Evolutionary conservation across 2,329 filamentous ascomycete genomes (phyloP).

Genomic region (Myriosclerotinia scirpicola): DNA sequence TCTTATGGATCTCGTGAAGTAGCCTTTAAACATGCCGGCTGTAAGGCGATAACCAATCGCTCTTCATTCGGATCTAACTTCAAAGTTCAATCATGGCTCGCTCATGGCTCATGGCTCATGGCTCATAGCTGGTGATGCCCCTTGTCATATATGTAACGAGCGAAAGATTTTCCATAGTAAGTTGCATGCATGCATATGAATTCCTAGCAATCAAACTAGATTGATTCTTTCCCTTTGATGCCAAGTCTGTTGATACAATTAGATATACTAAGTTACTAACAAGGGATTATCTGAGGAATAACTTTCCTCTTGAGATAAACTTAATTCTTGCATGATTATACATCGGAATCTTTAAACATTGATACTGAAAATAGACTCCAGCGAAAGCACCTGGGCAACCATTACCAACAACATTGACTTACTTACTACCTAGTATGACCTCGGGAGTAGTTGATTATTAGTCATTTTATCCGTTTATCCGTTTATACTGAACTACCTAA

Average conservation of each 20-base stretch:
- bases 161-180: no score
- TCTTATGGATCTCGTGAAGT: constrained; percentile 16
- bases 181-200: no score
- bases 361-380: not conserved
- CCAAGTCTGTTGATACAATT: no score
- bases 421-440: no score
- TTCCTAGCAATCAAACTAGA: no score
- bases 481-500: no score
- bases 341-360: constrained; percentile 6
- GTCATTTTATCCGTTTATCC: no score
- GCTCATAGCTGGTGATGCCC: not conserved
- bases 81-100: not conserved
- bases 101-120: not conserved
- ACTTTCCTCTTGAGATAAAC: not conserved
- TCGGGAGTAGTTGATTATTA: no score
- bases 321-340: not conserved
- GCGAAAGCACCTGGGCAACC: not conserved
- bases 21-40: not conserved
- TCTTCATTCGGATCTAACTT: constrained; percentile 17
- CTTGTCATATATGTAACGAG: no score
- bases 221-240: no score
- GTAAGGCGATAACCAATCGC: constrained; percentile 13
- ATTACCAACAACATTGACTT: not conserved
- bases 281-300: not conserved
- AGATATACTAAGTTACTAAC: no score